Evolutionary conservation across 495 filamentous ascomycete genomes (phyloP), one percentile per base, ranked within the genome.

Genomic region (Beverwykella pulmonaria): DNA sequence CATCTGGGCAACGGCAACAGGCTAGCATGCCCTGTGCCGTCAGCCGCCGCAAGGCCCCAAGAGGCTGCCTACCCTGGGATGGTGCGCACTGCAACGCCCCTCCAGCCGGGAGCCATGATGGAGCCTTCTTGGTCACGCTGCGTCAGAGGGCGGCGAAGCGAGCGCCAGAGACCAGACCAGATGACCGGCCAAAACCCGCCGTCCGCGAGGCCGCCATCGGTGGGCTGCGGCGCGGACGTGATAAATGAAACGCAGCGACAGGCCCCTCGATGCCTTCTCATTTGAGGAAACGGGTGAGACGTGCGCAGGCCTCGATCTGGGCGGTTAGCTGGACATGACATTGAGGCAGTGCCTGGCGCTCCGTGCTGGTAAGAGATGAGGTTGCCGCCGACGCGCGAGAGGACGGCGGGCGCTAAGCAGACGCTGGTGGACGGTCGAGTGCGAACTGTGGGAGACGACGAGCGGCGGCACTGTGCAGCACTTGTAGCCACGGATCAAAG

Each of bases 231-330:
- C 29, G 20, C 22, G 20, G 50, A 30, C 15, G 12, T 15, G 55
- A 20, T 53, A 39, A 62, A 53, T 62, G 59, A 62, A 62, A 62
- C 59, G 59, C 59, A 30, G n/a, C 25, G 53, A 34, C 53, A 55
- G 20, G 20, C 5, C 47, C 22, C 15, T 22, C 14, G 17, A 32
- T 20, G 46, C 47, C 48, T 62, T 22, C 46, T 53, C 30, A 53
- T 53, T 62, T 23, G 59, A 41, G 59, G 26, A 62, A 53, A 46
- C 46, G 32, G 46, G 47, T 62, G 59, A 62, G 12, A 29, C 20
- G 50, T 53, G 50, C 50, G 20, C 50, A 53, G 26, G 14, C n/a
- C 14, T n/a, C 15, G 25, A 19, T 46, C 57, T 39, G 57, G 55
- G 57, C 57, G 57, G 57, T 32, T 60, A 60, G 57, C 20, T 14